Base-by-base conservation (phyloP, 2,329 filamentous ascomycete species). In the Chaetomiaceae sp. region DNA sequence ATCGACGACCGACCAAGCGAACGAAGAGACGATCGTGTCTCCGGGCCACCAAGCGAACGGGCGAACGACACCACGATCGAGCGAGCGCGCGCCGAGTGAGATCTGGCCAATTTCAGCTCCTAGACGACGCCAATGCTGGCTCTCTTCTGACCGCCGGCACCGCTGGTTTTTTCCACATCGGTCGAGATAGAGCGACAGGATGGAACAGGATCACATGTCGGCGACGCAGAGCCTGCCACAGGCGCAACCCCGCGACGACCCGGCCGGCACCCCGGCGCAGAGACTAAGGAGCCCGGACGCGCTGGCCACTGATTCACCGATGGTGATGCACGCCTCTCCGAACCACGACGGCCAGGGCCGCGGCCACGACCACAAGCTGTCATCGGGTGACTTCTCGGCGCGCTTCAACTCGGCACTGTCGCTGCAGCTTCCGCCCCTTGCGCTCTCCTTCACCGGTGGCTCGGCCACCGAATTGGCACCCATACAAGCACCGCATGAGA, bases 201-300 rank as follows among this genome's bases (percentile, higher is more conserved):
- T 72, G 67, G 71, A 71, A 60, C 66, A 67, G 55, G 69, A 69
- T 74, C 73, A 74, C 71, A 74, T 75, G 72, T 67, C 72, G 60
- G 61, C 64, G 48, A 55, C 54, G 44, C 53, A 55, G 33, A 53
- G 48, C 37, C 55, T 55, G 48, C 55, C 63, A 53, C 53, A n/a
- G 39, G 8, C 35, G 10, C 50, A 44, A 44, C 44, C 19, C n/a
- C 12, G 34, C 13, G 38, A 49, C 37, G 23, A 43, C 39, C 33
- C 39, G 25, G 43, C 19, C 4, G 17, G 6, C 25, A 19, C 35
- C 14, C 17, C 41, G 14, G 33, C 30, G 21, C 52, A 50, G 21
- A 49, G 34, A n/a, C 8, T 31, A 14, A 20, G 31, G 5, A 9
- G 38, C 20, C 17, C 51, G 21, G 19, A 20, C 16, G 37, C 33